phyloP scores from a whole-genome alignment of 2,329 filamentous ascomycete species.

The Reticulascus tulasneorum region DNA sequence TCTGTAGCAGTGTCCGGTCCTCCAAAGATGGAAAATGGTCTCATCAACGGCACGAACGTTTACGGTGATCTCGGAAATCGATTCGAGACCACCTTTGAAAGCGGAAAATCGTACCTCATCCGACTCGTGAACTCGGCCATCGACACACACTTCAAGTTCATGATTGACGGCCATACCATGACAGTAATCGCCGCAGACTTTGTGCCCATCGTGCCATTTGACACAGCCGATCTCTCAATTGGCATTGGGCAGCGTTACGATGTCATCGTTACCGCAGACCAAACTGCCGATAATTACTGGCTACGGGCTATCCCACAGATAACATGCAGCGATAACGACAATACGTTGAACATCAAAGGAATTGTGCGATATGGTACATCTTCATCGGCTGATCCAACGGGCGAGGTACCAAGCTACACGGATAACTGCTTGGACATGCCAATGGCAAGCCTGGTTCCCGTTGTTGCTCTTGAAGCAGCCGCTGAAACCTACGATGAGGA shows the following conservation, averaged over 20 bases:
- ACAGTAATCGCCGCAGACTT: conserved; percentile 55
- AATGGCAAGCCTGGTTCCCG: conserved; percentile 26
- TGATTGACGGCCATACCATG: conserved; percentile 52
- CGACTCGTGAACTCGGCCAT: conserved; percentile 44
- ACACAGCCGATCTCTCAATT: conserved; percentile 43
- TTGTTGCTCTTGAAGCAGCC: conserved; percentile 25
- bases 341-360: conserved; percentile 40
- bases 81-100: conserved; percentile 32
- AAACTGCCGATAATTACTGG: conserved; percentile 39
- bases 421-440: conserved; percentile 31
- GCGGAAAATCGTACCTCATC: conserved; percentile 41
- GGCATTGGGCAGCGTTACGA: conserved; percentile 45
- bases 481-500: conserved; percentile 23
- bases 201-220: conserved; percentile 53
- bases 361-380: conserved; percentile 40
- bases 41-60: conserved; percentile 39
- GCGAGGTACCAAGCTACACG: conserved; percentile 17
- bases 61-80: conserved; percentile 28
- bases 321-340: conserved; percentile 36
- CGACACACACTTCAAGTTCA: conserved; percentile 43
- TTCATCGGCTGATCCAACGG: conserved; percentile 19
- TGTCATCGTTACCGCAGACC: conserved; percentile 39
- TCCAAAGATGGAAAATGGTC: conserved; percentile 37
- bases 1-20: conserved; percentile 24
- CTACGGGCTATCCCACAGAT: conserved; percentile 40